Evolutionary conservation across 305 asterid species (phyloP), one percentile per base, ranked within the genome.

Genomic region (Euphrasia arctica): DNA sequence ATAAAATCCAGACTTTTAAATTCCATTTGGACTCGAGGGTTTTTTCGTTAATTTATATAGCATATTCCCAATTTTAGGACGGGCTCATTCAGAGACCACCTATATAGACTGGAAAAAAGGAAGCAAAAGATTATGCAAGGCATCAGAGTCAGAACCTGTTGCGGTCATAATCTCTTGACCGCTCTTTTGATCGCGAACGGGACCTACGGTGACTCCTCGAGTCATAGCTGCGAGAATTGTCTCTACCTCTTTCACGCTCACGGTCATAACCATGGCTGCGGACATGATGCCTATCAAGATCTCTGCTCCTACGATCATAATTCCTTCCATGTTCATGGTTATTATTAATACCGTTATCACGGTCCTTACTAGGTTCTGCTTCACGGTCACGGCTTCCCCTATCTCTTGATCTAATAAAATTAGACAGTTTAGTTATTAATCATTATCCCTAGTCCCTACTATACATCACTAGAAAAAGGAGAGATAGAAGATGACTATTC

Each of bases 181-280:
- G 89, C 62, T 88, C 96, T 58, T 34, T 78, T 7, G 95, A 88
- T 11, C 90, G 78, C 14, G 96, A 89, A 18, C 96, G 89, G 29
- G 96, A 86, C 66, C 90, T 71, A 39, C 85, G 81, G 70, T 71
- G 85, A 77, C 84, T 78, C 70, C 95, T 82, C 9, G 88, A 82
- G 70, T 88, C 91, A 74, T 79, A 72, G 80, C 76, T 71, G 56
- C 87, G 88, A 31, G 91, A 63, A 59, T 4, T 75, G 6, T 82
- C 87, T 63, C 86, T 72, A 43, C 85, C 85, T 48, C 85, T 81
- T 28, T 79, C 89, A 72, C 83, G 84, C 22, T 73, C 89, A 66
- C 63, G 70, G 28, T 64, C 70, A 48, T 54, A 27, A 27, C 59
- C 36, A 25, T 5, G 59, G 39, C 34, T 28, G 8, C 65, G 70